phyloP scores from a whole-genome alignment of 129 eudicot genomes.

The Tagetes erecta region DNA sequence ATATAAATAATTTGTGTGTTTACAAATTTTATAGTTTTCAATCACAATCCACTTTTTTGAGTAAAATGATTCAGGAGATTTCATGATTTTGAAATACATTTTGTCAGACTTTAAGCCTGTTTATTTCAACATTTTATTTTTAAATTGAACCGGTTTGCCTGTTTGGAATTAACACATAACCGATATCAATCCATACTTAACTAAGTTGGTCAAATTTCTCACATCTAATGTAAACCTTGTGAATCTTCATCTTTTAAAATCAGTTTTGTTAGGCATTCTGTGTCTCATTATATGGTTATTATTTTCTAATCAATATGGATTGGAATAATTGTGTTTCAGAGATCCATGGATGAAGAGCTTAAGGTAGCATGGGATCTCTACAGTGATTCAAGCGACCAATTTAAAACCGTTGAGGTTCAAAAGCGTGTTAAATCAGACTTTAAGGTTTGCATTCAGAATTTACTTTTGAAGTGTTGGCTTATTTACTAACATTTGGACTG shows the following conservation, averaged over 20 bases:
- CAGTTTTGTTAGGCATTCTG: neutral
- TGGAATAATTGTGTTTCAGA: slow-evolving; percentile 41
- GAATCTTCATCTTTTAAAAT: neutral
- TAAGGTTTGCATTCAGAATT: slow-evolving; percentile 44
- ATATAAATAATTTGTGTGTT: neutral
- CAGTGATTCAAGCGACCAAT: slow-evolving; percentile 45
- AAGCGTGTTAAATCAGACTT: slow-evolving; percentile 50
- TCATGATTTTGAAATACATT: neutral
- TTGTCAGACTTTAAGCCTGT: neutral
- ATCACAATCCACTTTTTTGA: neutral
- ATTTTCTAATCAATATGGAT: neutral
- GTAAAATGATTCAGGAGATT: slow-evolving; percentile 1
- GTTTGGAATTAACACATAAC: neutral
- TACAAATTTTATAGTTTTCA: neutral
- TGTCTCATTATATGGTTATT: neutral
- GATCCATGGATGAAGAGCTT: slow-evolving; percentile 45
- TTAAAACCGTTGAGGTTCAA: slow-evolving; percentile 51
- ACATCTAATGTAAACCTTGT: neutral
- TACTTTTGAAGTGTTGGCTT: slow-evolving; percentile 1
- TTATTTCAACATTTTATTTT: neutral
- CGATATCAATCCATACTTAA: neutral
- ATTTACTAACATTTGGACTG: slow-evolving; percentile 16
- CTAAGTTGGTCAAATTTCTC: neutral
- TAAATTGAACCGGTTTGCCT: neutral
- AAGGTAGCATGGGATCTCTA: slow-evolving; percentile 51